Evolutionary conservation across 2,329 filamentous ascomycete genomes (phyloP), one percentile per base, ranked within the genome.

Genomic region (Neoscytalidium dimidiatum): DNA sequence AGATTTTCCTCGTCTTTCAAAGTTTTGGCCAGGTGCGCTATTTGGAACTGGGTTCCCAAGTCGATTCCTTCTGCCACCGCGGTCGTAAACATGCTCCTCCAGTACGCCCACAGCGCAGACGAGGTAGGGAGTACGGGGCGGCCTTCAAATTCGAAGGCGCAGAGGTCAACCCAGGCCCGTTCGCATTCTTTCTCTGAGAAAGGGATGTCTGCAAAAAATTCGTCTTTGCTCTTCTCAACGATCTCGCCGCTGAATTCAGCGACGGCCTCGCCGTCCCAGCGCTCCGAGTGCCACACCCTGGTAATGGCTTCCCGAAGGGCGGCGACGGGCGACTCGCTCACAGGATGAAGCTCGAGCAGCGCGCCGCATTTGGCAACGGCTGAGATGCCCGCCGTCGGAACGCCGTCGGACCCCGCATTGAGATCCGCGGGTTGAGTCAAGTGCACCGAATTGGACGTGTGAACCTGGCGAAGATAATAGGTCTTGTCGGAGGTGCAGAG

Each of bases 401-500:
- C 23, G 72, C 69, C 56, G 69, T 72, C 41, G 73, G 62, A 43
- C 69, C 73, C 74, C 72, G 72, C 70, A 71, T 71, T 74, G 74
- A 68, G 73, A 72, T 79, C 80, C 4, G 66, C 65, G 46, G 82
- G 81, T 57, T 77, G 77, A 26, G 85, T 77, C 41, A 89, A 72
- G 73, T 86, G 85, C 64, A 89, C 79, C 38, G 85, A 86, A 69
- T 90, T 90, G 28, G 87, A 89, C 17, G 87, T 88, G 69, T 87
- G 86, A 61, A 89, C 86, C 74, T 89, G 86, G 69, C 86, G 86
- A 60, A 89, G 76, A 66, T 83, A 81, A 77, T 84, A 90, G 11
- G 86, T 87, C 68, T 83, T 79, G 62, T 79, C 78, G 9, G 80
- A 77, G 2, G 85, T 88, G 76, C 87, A 89, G 66, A 90, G 79